Evolutionary conservation across 2,329 filamentous ascomycete genomes (phyloP).

Genomic region (Colletotrichum cuscutae): DNA sequence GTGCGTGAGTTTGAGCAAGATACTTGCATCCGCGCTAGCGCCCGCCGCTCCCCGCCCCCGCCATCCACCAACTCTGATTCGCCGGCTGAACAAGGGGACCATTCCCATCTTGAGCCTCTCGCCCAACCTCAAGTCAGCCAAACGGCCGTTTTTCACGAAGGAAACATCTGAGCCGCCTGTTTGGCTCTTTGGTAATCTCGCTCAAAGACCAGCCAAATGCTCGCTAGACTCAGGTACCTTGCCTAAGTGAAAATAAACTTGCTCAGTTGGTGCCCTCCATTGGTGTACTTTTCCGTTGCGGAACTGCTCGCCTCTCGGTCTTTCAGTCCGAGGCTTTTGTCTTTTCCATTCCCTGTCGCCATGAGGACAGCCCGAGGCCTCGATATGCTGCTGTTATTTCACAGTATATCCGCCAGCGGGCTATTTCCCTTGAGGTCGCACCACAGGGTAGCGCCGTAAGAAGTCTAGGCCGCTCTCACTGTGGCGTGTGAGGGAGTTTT

Average conservation of each 20-base stretch:
- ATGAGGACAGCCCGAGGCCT: background rate
- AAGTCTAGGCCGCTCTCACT: background rate
- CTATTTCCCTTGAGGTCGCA: background rate
- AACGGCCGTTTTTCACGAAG: background rate
- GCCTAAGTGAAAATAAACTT: conserved; percentile 30
- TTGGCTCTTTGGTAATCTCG: background rate
- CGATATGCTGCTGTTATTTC: background rate
- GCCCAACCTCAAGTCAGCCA: background rate
- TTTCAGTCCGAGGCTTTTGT: background rate
- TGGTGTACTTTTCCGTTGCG: conserved; percentile 21
- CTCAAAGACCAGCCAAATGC: background rate
- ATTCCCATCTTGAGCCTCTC: conserved; percentile 20
- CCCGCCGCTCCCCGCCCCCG: conserved; percentile 16
- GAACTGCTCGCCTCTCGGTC: background rate
- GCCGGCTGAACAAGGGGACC: conserved; percentile 1
- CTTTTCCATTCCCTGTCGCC: background rate
- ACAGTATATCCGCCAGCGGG: background rate
- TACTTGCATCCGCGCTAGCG: conserved; percentile 35
- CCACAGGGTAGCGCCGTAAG: background rate
- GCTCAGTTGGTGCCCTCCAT: conserved; percentile 39
- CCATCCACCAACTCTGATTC: conserved; percentile 28
- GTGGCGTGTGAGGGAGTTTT: conserved; percentile 19
- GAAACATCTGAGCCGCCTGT: background rate
- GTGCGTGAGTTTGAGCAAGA: conserved; percentile 38
- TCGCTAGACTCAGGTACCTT: background rate